Conservation (phyloP, 192 early-diverging fungal genomes). For the Endogone sp. region DNA sequence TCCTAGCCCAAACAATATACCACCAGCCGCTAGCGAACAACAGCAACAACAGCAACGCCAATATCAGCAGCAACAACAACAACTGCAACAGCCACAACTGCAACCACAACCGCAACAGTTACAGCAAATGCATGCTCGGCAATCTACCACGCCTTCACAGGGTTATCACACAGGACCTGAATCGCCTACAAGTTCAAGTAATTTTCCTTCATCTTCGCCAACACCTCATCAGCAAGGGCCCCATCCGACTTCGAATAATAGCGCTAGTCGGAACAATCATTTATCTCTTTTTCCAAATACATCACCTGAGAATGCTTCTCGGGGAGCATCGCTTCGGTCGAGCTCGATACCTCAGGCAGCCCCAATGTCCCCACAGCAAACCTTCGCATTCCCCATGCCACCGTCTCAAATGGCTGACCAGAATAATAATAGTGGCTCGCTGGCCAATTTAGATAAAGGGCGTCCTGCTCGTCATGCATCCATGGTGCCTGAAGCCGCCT, state of each 20-base stretch:
- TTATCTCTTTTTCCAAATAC: neutral
- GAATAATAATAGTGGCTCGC: neutral
- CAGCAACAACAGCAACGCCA: constrained; percentile 1
- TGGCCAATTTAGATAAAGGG: neutral
- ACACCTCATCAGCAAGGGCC: neutral
- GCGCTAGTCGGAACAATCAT: constrained; percentile 1
- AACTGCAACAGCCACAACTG: constrained; percentile 1
- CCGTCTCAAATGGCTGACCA: neutral
- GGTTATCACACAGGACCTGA: neutral
- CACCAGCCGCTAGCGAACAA: neutral
- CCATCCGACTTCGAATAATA: neutral
- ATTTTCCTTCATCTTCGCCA: neutral
- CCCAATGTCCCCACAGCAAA: neutral
- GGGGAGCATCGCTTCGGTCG: neutral
- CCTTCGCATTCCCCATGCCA: neutral
- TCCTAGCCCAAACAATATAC: neutral
- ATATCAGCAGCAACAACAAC: constrained; percentile 6
- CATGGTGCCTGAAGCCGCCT: constrained; percentile 18
- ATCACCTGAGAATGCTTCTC: neutral
- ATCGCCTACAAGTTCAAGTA: neutral
- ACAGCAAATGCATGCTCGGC: neutral
- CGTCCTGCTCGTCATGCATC: constrained; percentile 20
- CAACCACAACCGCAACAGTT: neutral
- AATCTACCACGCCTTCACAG: constrained; percentile 6
- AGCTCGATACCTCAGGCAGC: constrained; percentile 1